A percentile compares a stretch with the other conserved stretches of the same genome.
phyloP scores from a whole-genome alignment of 768 basidiomycete genomes.

The Xerocomellus intermedius region DNA sequence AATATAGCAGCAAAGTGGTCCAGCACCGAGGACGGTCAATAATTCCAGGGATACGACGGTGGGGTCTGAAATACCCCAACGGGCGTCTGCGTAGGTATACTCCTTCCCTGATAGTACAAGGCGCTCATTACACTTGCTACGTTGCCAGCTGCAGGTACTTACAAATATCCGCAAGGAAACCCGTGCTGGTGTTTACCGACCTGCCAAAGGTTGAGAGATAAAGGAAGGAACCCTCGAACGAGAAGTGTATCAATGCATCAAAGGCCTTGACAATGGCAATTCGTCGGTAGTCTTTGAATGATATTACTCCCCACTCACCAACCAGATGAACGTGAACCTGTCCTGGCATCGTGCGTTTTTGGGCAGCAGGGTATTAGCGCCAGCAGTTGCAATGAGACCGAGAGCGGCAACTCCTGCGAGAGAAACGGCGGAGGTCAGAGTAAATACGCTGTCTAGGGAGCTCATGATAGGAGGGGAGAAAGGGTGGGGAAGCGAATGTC shows the following conservation, averaged over 20 bases:
- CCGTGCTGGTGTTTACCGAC: slow-evolving; percentile 64
- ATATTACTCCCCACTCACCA: slow-evolving; percentile 44
- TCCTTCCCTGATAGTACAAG: slow-evolving; percentile 60
- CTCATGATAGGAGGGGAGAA: slow-evolving; percentile 16
- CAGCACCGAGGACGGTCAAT: slow-evolving; percentile 74
- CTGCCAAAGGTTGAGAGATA: slow-evolving; percentile 75
- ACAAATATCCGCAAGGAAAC: slow-evolving; percentile 76
- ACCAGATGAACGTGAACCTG: slow-evolving; percentile 72
- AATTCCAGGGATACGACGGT: slow-evolving; percentile 81
- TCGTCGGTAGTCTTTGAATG: not conserved
- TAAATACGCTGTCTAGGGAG: slow-evolving; percentile 40
- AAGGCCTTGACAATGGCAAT: slow-evolving; percentile 51
- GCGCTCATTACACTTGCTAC: not conserved
- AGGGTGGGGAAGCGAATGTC: not conserved
- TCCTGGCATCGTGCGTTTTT: slow-evolving; percentile 65
- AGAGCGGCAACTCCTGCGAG: slow-evolving; percentile 57
- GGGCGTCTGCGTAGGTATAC: slow-evolving; percentile 74
- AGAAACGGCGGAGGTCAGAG: slow-evolving; percentile 60
- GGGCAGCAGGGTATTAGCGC: slow-evolving; percentile 56
- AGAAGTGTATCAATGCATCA: slow-evolving; percentile 77
- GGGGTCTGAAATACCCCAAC: slow-evolving; percentile 80
- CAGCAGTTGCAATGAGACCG: slow-evolving; percentile 50
- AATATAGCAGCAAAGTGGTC: slow-evolving; percentile 72
- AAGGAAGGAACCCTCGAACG: slow-evolving; percentile 78
- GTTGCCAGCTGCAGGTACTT: slow-evolving; percentile 25